Evolutionary conservation across 768 basidiomycete genomes (phyloP).

Genomic region (Termitomyces sp.): DNA sequence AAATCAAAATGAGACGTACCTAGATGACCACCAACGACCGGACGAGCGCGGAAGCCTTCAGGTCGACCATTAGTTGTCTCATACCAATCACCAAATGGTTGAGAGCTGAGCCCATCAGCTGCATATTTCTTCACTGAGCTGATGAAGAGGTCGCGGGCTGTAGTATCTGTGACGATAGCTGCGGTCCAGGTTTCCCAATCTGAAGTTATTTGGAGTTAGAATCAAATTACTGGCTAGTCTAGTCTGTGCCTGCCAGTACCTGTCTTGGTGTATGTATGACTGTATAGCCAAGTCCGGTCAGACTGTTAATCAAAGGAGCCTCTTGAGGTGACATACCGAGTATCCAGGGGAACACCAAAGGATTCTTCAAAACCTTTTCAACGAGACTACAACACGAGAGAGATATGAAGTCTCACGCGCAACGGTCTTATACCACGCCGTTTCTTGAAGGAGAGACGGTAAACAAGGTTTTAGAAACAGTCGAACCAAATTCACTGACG

Average conservation of each 20-base stretch:
- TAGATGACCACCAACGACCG: conserved; percentile 60
- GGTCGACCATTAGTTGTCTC: conserved; percentile 47
- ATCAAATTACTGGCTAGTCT: not conserved
- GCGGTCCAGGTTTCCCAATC: conserved; percentile 64
- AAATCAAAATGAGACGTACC: conserved; percentile 22
- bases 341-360: conserved; percentile 49
- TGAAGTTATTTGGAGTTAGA: conserved; percentile 10
- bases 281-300: conserved; percentile 8
- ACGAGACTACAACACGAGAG: not conserved
- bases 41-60: conserved; percentile 52
- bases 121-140: conserved; percentile 47
- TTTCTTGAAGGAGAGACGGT: conserved; percentile 27
- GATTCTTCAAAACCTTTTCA: conserved; percentile 23
- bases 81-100: conserved; percentile 50
- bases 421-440: conserved; percentile 50
- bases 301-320: not conserved
- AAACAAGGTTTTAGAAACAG: not conserved
- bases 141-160: conserved; percentile 49
- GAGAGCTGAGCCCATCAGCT: conserved; percentile 39
- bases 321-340: conserved; percentile 27
- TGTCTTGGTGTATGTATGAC: conserved; percentile 57
- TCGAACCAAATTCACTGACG: conserved; percentile 28
- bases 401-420: conserved; percentile 27
- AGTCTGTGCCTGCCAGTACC: conserved; percentile 23
- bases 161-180: conserved; percentile 43